Evolutionary conservation across 2,329 filamentous ascomycete genomes (phyloP).

Genomic region (Gnomoniopsis smithogilvyi): DNA sequence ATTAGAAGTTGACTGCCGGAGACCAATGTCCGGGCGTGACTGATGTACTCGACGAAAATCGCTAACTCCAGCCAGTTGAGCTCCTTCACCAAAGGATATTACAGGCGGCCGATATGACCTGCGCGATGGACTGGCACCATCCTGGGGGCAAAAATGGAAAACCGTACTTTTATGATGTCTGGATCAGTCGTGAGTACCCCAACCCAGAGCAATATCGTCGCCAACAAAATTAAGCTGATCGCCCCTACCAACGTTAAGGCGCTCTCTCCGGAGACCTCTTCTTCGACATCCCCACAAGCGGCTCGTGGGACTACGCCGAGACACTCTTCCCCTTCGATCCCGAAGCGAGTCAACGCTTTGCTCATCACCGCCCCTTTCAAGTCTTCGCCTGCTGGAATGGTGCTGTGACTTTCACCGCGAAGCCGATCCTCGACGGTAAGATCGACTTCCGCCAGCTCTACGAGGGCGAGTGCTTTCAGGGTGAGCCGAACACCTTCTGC

Average conservation of each 20-base stretch:
- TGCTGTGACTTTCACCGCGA: slow-evolving; percentile 44
- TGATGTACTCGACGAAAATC: too few species aligned
- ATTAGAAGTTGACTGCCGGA: too few species aligned
- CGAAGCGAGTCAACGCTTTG: slow-evolving; percentile 30
- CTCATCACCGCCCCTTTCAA: slow-evolving; percentile 46
- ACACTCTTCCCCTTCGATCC: slow-evolving; percentile 52
- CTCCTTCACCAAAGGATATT: slow-evolving; percentile 44
- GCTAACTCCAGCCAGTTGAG: slow-evolving; percentile 35
- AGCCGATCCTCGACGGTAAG: slow-evolving; percentile 40
- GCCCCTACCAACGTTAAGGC: slow-evolving; percentile 30
- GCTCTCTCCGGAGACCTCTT: slow-evolving; percentile 51
- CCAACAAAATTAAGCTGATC: neutral
- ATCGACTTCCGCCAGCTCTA: slow-evolving; percentile 41
- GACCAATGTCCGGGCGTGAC: too few species aligned
- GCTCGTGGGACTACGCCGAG: neutral
- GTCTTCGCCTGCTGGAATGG: slow-evolving; percentile 63
- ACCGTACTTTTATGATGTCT: slow-evolving; percentile 57
- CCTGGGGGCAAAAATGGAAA: slow-evolving; percentile 28
- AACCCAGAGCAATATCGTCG: neutral
- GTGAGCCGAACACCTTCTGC: slow-evolving; percentile 53
- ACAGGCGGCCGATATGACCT: slow-evolving; percentile 53
- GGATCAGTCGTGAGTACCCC: slow-evolving; percentile 35
- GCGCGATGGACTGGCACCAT: slow-evolving; percentile 57
- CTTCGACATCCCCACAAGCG: slow-evolving; percentile 43
- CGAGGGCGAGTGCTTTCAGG: slow-evolving; percentile 47